These are phyloP conservation scores for Leccinum solheimii DNA, from an alignment of 1,284 basidiomycete genomes.

Conservation along the genomic window DNA sequence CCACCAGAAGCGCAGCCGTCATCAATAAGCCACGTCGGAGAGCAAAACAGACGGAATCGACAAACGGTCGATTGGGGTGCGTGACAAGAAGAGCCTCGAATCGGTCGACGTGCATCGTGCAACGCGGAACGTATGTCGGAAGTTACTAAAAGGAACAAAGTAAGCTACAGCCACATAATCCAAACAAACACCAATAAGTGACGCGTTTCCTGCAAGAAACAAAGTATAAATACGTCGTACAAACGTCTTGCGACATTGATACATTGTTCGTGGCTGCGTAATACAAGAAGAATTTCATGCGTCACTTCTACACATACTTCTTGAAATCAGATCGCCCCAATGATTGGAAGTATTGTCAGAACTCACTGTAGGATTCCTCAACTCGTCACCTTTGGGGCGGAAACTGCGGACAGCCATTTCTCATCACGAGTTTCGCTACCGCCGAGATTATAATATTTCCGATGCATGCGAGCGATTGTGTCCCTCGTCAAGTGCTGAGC, in stretches of 20 bases:
- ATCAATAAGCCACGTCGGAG: no score
- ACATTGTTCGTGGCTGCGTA: neutral
- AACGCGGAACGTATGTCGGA: no score
- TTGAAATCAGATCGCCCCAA: neutral
- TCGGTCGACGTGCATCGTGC: no score
- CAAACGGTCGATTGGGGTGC: no score
- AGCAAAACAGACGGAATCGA: no score
- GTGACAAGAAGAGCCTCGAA: no score
- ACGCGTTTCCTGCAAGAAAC: neutral
- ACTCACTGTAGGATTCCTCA: neutral
- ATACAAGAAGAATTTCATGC: neutral
- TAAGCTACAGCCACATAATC: no score
- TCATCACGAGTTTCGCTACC: neutral
- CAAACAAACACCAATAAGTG: no score
- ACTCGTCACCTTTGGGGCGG: neutral
- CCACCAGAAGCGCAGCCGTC: no score
- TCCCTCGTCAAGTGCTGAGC: neutral
- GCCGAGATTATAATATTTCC: neutral
- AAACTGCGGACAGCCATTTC: neutral
- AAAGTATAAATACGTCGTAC: neutral
- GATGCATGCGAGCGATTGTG: neutral
- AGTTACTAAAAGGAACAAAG: no score
- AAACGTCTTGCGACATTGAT: neutral
- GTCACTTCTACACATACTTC: neutral
- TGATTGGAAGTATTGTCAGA: neutral